These are phyloP conservation scores for Pseudevernia furfuracea DNA, from an alignment of 495 filamentous ascomycete species.

Conservation along the genomic window DNA sequence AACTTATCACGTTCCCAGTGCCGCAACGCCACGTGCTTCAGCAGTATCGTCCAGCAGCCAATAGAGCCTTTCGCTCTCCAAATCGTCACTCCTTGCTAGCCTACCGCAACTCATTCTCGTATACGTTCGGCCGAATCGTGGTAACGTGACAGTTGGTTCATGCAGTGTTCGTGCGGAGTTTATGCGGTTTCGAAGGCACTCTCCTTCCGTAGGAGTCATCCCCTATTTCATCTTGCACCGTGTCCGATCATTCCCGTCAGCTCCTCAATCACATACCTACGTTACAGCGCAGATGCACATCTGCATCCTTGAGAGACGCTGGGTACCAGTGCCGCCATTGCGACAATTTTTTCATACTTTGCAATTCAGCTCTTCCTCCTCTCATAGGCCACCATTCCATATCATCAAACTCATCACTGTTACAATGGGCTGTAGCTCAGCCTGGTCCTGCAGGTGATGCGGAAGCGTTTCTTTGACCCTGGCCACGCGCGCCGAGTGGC, in stretches of 20 bases:
- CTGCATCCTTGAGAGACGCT: background rate
- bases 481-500: background rate
- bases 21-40: background rate
- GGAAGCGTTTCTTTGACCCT: background rate
- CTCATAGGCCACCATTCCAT: background rate
- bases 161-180: background rate
- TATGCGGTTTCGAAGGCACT: background rate
- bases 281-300: background rate
- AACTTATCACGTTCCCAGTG: background rate
- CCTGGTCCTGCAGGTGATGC: background rate
- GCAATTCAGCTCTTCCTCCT: background rate
- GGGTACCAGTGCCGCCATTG: background rate
- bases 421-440: background rate
- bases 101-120: background rate
- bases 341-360: background rate
- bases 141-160: slow-evolving; percentile 8
- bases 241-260: background rate
- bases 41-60: background rate
- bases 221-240: too few relatives aligned
- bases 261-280: background rate
- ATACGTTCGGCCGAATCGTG: background rate
- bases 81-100: background rate
- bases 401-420: background rate
- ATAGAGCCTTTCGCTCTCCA: background rate
- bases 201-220: background rate